Percentiles rank a stretch among this genome's conserved stretches.
Evolutionary conservation across 306 rosid species (phyloP).

Genomic region (Casuarina cunninghamiana): DNA sequence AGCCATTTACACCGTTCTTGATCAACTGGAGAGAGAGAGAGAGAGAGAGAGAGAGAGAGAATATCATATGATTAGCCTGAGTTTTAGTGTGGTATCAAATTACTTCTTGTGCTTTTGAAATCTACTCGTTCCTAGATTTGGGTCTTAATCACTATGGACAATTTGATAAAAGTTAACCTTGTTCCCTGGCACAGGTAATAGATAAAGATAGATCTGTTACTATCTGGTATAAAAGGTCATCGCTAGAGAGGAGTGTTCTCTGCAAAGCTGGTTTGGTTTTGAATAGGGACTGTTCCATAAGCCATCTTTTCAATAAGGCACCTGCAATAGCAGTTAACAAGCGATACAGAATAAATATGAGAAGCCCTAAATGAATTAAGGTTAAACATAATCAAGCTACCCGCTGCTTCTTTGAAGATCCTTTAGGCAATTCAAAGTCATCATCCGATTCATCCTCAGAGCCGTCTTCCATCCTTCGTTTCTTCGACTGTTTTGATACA

Average conservation of each 20-base stretch:
- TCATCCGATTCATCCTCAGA: constrained; percentile 57
- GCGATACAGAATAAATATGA: constrained; percentile 10
- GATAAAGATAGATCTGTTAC: no score
- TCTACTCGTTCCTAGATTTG: no score
- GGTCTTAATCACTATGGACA: no score
- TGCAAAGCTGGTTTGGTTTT: neutral
- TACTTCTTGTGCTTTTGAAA: no score
- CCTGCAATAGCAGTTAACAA: constrained; percentile 6
- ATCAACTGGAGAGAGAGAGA: no score
- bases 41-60: no score
- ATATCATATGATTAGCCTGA: no score
- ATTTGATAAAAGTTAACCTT: no score
- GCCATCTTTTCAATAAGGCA: constrained; percentile 5
- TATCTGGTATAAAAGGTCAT: no score
- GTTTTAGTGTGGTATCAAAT: no score
- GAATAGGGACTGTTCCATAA: neutral
- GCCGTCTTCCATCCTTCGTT: constrained; percentile 38
- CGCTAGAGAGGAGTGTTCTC: neutral
- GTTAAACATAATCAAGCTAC: constrained; percentile 32
- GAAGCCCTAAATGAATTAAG: neutral
- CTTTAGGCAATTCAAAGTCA: neutral
- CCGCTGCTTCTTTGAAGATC: constrained; percentile 42
- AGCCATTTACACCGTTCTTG: no score
- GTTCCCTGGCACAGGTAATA: no score
- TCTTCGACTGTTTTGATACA: constrained; percentile 46